Evolutionary conservation across 768 basidiomycete genomes (phyloP), one percentile per base, ranked within the genome.

Genomic region (Tylopilus plumbeoviolaceoides): DNA sequence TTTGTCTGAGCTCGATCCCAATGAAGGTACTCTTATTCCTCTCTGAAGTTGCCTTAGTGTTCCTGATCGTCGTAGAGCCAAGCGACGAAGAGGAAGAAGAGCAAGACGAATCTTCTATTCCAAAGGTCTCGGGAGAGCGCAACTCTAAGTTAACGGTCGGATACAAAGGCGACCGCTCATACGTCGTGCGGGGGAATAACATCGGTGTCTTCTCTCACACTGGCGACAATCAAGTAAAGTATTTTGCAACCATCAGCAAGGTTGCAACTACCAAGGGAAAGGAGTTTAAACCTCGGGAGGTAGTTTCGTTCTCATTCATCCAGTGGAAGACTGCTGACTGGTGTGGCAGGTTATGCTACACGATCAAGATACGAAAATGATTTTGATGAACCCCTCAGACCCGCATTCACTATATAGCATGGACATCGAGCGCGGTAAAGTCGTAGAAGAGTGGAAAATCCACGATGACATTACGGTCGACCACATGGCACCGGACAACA

Each of bases 361-460:
- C 66, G 89, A 95, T 59, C 91, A 94, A 83, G 97, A 99, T 69
- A 81, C 83, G 41, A 92, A 91, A 72, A 94, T 99, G 94, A 73
- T 99, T 49, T 67, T 99, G 51, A 90, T 91, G 82, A 88, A 97
- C 65, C 84, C 91, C 4, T 67, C 71, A 36, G 83, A 92, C 36
- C 84, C 87, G 4, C 83, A 91, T 62, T 85, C 93, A 0, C 73
- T 99, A 40, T 97, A 84, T 72, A 84, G 78, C 58, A 84, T 98
- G 80, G 97, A 99, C 72, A 81, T 99, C 56, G 89, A 95, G 70
- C 84, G 85, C 23, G 97, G 92, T 40, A 95, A 97, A 71, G 85
- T 99, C 27, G 92, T 98, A 20, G 97, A 99, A 67, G 97, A 99
- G 68, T 98, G 93, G 94, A 95, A 93, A 67, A 85, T 99, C n/a